Evolutionary conservation across 805 yeast genomes (phyloP).

Genomic region (Lachancea waltii): DNA sequence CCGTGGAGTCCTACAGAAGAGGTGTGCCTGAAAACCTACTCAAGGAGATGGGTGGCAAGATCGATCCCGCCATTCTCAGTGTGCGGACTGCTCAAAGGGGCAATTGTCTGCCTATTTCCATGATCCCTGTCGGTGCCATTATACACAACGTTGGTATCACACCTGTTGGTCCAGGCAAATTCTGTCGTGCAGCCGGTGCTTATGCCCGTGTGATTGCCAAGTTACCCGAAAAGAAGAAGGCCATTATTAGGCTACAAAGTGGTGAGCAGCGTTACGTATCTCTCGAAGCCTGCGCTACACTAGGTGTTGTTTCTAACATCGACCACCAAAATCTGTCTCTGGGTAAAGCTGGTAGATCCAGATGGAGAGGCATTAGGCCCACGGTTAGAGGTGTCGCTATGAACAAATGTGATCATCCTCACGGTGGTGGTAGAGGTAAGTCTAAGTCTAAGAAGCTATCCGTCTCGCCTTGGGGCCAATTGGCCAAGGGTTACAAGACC

Average conservation of each 20-base stretch:
- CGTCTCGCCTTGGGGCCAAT: conserved; percentile 92
- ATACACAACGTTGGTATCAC: conserved; percentile 82
- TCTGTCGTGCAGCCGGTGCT: conserved; percentile 92
- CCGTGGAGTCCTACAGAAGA: conserved; percentile 79
- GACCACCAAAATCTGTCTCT: conserved; percentile 83
- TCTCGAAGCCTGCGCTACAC: conserved; percentile 82
- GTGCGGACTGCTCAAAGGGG: conserved; percentile 88
- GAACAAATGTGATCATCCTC: conserved; percentile 97
- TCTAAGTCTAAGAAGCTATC: conserved; percentile 93
- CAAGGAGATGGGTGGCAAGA: conserved; percentile 80
- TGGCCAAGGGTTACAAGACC: conserved; percentile 90
- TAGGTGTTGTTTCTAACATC: conserved; percentile 87
- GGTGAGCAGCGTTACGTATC: conserved; percentile 93
- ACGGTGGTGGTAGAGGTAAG: conserved; percentile 99
- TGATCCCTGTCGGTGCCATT: conserved; percentile 93
- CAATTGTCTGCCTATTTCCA: conserved; percentile 83
- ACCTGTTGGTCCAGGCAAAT: conserved; percentile 71
- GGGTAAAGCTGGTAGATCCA: conserved; percentile 95
- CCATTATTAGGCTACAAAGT: conserved; percentile 73
- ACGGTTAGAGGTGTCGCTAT: conserved; percentile 96
- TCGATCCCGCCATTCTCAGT: conserved; percentile 86
- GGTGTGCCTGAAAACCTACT: conserved; percentile 76
- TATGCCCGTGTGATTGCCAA: conserved; percentile 84
- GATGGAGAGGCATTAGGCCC: conserved; percentile 91
- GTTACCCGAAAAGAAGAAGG: conserved; percentile 60